phyloP scores from a whole-genome alignment of 768 basidiomycete genomes.

The Paxillus involutus region DNA sequence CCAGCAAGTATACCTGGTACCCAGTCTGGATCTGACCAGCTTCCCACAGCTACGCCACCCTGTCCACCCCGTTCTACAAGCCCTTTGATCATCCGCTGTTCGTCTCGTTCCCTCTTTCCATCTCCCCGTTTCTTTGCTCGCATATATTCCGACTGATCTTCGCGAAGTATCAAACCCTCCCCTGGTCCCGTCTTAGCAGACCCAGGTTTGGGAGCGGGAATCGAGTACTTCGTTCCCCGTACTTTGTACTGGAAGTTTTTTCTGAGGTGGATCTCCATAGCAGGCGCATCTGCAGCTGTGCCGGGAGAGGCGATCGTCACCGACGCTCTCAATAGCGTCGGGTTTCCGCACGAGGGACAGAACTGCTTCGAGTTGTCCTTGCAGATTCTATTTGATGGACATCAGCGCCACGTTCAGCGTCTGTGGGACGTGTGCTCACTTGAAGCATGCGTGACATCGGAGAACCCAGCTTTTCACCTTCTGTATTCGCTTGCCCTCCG shows the following conservation, averaged over 20 bases:
- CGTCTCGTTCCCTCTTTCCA: slow-evolving; percentile 73
- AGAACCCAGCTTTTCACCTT: slow-evolving; percentile 95
- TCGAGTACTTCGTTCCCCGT: slow-evolving; percentile 90
- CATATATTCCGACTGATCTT: slow-evolving; percentile 89
- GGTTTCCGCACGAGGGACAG: slow-evolving; percentile 96
- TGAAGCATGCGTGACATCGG: slow-evolving; percentile 98
- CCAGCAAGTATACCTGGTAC: slow-evolving; percentile 77
- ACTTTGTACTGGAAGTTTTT: slow-evolving; percentile 92
- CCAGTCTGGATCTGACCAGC: slow-evolving; percentile 98
- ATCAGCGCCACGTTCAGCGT: not conserved
- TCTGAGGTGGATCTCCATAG: slow-evolving; percentile 90
- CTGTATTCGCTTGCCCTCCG: slow-evolving; percentile 88
- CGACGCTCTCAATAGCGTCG: slow-evolving; percentile 86
- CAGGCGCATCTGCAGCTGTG: slow-evolving; percentile 58
- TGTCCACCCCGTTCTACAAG: slow-evolving; percentile 51
- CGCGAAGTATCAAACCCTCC: slow-evolving; percentile 83
- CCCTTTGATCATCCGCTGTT: slow-evolving; percentile 61
- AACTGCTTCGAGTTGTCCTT: slow-evolving; percentile 94
- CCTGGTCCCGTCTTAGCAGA: slow-evolving; percentile 82
- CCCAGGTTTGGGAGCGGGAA: slow-evolving; percentile 88
- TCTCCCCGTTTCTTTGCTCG: slow-evolving; percentile 79
- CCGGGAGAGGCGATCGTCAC: slow-evolving; percentile 77
- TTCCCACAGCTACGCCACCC: slow-evolving; percentile 56
- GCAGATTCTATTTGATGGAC: slow-evolving; percentile 65
- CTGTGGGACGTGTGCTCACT: slow-evolving; percentile 56